Conservation (phyloP, 805 yeast species). For the Ogataea polymorpha region DNA sequence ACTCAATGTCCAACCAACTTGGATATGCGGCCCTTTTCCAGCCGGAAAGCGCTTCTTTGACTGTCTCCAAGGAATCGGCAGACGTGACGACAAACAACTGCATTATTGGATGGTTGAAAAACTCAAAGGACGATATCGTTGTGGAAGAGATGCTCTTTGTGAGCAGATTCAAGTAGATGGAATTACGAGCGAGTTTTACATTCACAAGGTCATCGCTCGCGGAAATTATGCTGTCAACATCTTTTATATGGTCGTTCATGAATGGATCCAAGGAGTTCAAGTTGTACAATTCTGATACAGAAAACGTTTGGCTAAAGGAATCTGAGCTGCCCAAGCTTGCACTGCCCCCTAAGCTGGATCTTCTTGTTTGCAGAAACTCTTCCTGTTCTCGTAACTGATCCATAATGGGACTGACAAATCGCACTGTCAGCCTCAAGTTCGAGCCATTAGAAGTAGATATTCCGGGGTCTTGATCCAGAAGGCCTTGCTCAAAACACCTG, state of each 20-base stretch:
- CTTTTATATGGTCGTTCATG: slow-evolving; percentile 22
- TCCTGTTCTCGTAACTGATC: slow-evolving; percentile 25
- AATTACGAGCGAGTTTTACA: slow-evolving; percentile 34
- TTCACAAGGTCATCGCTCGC: slow-evolving; percentile 8
- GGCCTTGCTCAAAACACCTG: slow-evolving; percentile 27
- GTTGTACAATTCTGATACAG: slow-evolving; percentile 25
- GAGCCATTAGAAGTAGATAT: slow-evolving; percentile 8
- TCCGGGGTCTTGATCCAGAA: slow-evolving; percentile 22
- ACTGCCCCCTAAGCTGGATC: slow-evolving; percentile 15
- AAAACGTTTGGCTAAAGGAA: slow-evolving; percentile 7
- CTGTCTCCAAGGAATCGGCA: slow-evolving; percentile 48
- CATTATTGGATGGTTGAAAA: slow-evolving; percentile 81
- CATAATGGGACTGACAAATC: slow-evolving; percentile 28
- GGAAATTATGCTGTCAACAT: slow-evolving; percentile 17
- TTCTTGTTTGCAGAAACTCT: slow-evolving; percentile 8
- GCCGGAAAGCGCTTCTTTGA: slow-evolving; percentile 54
- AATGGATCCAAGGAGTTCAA: slow-evolving; percentile 14
- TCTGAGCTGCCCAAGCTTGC: slow-evolving; percentile 11
- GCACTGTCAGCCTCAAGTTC: slow-evolving; percentile 21
- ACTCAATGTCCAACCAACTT: slow-evolving; percentile 63
- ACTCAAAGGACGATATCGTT: slow-evolving; percentile 71
- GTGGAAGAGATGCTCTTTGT: slow-evolving; percentile 57
- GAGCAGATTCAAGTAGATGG: slow-evolving; percentile 56
- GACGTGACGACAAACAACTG: slow-evolving; percentile 67
- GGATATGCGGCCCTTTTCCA: slow-evolving; percentile 51